These are phyloP conservation scores for Fraxinus nigra DNA, from an alignment of 305 asterid species.

Conservation along the genomic window DNA sequence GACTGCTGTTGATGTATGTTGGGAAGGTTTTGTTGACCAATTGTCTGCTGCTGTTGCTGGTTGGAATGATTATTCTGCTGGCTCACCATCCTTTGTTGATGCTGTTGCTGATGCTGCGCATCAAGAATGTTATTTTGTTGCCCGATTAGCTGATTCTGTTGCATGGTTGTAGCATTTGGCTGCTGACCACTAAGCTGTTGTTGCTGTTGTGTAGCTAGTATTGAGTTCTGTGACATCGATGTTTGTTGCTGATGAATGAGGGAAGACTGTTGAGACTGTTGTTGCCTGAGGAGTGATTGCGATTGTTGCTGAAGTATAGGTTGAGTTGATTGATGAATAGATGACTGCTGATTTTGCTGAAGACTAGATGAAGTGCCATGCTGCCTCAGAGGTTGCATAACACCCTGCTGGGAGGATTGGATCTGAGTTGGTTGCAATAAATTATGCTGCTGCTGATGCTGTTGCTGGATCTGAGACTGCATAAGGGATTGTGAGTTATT, in stretches of 20 bases:
- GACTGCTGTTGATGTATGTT: slow-evolving; percentile 50
- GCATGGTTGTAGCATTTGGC: slow-evolving; percentile 58
- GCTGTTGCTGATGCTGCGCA: slow-evolving; percentile 60
- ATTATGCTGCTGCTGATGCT: slow-evolving; percentile 41
- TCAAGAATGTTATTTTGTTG: slow-evolving; percentile 69
- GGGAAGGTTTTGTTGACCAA: slow-evolving; percentile 63
- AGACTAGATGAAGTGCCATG: slow-evolving; percentile 55
- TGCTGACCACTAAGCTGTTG: slow-evolving; percentile 63
- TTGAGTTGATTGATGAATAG: slow-evolving; percentile 72
- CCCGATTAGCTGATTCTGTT: slow-evolving; percentile 69
- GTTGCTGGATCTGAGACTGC: slow-evolving; percentile 66
- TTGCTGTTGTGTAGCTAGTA: slow-evolving; percentile 61
- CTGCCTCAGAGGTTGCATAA: slow-evolving; percentile 81
- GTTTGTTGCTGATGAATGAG: slow-evolving; percentile 67
- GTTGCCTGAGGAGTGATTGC: slow-evolving; percentile 81
- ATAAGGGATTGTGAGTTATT: slow-evolving; percentile 52
- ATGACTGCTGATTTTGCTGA: slow-evolving; percentile 74
- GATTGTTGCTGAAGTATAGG: slow-evolving; percentile 80
- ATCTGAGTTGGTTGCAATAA: slow-evolving; percentile 66
- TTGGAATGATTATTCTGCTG: slow-evolving; percentile 60
- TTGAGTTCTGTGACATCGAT: slow-evolving; percentile 56
- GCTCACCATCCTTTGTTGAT: slow-evolving; percentile 60
- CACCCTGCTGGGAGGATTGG: slow-evolving; percentile 80
- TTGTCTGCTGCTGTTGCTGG: slow-evolving; percentile 63
- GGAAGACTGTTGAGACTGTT: slow-evolving; percentile 65